These are phyloP conservation scores for Trichosporon sp. DNA, from an alignment of 1,284 basidiomycete genomes.

Conservation along the genomic window DNA sequence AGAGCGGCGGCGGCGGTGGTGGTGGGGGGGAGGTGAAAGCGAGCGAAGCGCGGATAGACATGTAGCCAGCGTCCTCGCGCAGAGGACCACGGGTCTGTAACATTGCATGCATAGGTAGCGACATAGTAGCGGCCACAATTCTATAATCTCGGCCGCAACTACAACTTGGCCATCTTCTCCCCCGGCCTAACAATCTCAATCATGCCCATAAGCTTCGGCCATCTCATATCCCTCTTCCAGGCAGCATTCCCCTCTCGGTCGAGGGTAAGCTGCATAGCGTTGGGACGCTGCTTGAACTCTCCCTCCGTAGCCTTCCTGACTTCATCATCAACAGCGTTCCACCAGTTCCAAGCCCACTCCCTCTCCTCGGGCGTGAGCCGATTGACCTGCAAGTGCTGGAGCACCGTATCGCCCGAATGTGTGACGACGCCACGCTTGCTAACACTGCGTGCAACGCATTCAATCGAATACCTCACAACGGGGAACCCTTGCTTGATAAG, in stretches of 20 bases:
- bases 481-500: constrained; percentile 57
- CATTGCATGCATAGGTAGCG: no score
- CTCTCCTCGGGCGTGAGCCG: constrained; percentile 50
- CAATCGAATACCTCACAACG: constrained; percentile 61
- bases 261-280: constrained; percentile 52
- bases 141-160: no score
- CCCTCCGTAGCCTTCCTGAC: constrained; percentile 41
- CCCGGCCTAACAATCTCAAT: background rate
- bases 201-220: constrained; percentile 37
- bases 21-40: background rate
- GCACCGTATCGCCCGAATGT: constrained; percentile 58
- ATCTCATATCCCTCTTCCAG: constrained; percentile 56
- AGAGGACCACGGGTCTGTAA: background rate
- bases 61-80: constrained; percentile 6
- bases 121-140: no score
- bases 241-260: constrained; percentile 53
- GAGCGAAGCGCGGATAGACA: constrained; percentile 20
- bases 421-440: constrained; percentile 59
- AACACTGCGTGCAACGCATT: constrained; percentile 43
- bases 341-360: constrained; percentile 53
- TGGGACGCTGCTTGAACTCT: constrained; percentile 26
- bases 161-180: background rate
- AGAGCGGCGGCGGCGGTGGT: no score
- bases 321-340: constrained; percentile 52
- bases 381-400: constrained; percentile 53